Evolutionary conservation across 306 rosid genomes (phyloP), one percentile per base, ranked within the genome.

Genomic region (Vigna unguiculata): DNA sequence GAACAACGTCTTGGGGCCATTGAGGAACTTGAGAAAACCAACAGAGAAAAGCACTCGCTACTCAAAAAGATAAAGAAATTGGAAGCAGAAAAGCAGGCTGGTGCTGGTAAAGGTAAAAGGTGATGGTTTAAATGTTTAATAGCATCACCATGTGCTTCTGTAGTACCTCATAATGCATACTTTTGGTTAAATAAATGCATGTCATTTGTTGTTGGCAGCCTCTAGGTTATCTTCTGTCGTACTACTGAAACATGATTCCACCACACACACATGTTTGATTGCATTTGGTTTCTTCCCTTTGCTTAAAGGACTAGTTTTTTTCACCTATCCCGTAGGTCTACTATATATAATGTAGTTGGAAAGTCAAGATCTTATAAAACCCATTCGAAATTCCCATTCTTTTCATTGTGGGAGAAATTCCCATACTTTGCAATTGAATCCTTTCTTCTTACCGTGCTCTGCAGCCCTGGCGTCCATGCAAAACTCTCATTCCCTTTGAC

Each of bases 1-100:
- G 84, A 85, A 54, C 89, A 88, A 22, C 93, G 97, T 38, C 83
- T 77, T 36, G 61, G 58, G 86, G 97, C 96, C 17, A 49, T 87
- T 12, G 89, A 88, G 84, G 91, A 88, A 80, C 88, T 90, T 66
- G 78, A 80, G 81, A 85, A 76, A 81, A 58, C 74, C 12, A 88
- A 80, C 74, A 49, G 40, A 65, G 97, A 91, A 85, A 91, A 90
- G 8, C 73, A 78, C 64, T 81, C 47, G 15, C 68, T 91, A 74
- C 78, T 90, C 8, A 74, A 72, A 52, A 86, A 34, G 90, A 78
- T 93, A 22, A 80, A 83, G 81, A 83, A 84, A 49, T 79, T 93
- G 69, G 91, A 87, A 85, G 78, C 70, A 25, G 91, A 87, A 85
- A 93, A 80, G 74, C 86, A 78, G 65, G 77, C 80, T 46, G 32